Percentiles rank a stretch among this genome's conserved stretches.
Evolutionary conservation across 2,329 filamentous ascomycete genomes (phyloP).

Genomic region (Metarhizium rileyi): DNA sequence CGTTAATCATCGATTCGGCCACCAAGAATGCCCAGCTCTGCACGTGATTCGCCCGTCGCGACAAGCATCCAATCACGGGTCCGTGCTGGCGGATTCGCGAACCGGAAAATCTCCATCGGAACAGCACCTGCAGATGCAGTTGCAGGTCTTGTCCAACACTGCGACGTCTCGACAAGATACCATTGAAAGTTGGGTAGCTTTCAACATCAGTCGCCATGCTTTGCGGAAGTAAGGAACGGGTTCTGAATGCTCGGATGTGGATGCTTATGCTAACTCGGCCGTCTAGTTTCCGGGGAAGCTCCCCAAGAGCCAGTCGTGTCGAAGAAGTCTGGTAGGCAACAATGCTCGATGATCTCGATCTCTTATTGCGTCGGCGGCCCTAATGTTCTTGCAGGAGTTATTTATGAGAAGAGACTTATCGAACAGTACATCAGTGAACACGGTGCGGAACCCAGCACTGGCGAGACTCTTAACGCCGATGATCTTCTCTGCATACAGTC

Average conservation of each 20-base stretch:
- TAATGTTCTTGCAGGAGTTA: constrained; percentile 48
- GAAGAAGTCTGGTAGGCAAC: constrained; percentile 70
- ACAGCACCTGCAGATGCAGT: background rate
- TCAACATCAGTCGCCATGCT: constrained; percentile 30
- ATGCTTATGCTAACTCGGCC: background rate
- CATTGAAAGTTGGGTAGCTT: constrained; percentile 13
- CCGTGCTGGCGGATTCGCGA: constrained; percentile 3
- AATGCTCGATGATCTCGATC: constrained; percentile 9
- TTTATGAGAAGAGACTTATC: constrained; percentile 92
- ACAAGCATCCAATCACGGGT: background rate
- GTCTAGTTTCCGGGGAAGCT: constrained; percentile 84
- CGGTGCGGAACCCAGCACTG: constrained; percentile 83
- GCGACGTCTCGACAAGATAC: constrained; percentile 9
- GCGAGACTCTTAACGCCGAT: constrained; percentile 71
- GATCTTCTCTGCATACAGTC: constrained; percentile 85
- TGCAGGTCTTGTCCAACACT: background rate
- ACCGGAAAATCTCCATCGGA: constrained; percentile 16
- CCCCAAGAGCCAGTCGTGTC: constrained; percentile 92
- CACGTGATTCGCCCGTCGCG: constrained; percentile 1
- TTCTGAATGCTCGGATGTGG: no score
- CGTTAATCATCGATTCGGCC: background rate
- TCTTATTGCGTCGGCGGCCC: background rate
- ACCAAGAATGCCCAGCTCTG: background rate
- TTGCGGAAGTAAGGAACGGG: constrained; percentile 33
- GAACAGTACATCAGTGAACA: constrained; percentile 91